Base-by-base conservation (phyloP, 202 grass and related monocot species). In the Schoenoplectus tabernaemontani region DNA sequence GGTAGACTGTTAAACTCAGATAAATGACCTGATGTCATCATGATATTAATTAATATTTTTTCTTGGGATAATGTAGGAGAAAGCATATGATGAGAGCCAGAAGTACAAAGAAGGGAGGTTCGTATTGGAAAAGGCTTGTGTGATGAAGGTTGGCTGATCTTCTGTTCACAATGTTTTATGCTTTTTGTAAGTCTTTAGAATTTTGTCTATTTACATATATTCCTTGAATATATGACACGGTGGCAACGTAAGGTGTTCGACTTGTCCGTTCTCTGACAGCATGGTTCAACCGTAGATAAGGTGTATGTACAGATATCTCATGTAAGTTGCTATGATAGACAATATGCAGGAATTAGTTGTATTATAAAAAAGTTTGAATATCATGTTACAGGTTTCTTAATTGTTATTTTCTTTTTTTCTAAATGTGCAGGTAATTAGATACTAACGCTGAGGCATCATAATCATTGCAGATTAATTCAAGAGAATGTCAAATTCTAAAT, bases 21-120 rank as follows among this genome's bases (percentile, higher is more conserved):
- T 41, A 19, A n/a, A 66, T 20, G 1, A 41, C 63, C 7, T 41
- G 7, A 66, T 48, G n/a, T 46, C 0, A 50, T 36, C n/a, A 56
- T 71, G 4, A 48, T 83, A 19, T 33, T 41, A 74, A 30, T 22
- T 60, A 32, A 34, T 83, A 63, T n/a, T 4, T 33, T 24, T 42
- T 59, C 36, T 41, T 72, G 42, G 41, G 23, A 80, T 34, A 64
- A 46, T 80, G 71, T 89, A 88, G 93, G 93, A 93, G 47, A 97
- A 93, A 81, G 93, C 93, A 64, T 91, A 93, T 57, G 86, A 91
- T 7, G 83, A 88, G 70, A 83, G 81, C 62, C 93, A 97, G 81
- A 97, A 97, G 77, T 93, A 97, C 83, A 97, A 97, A 85, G 88
- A 97, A 79, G 90, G 93, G 17, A 97, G 87, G 57, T 97, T 86